These are phyloP conservation scores for Paxillus rubicundulus DNA, from an alignment of 768 basidiomycete species.

Conservation along the genomic window DNA sequence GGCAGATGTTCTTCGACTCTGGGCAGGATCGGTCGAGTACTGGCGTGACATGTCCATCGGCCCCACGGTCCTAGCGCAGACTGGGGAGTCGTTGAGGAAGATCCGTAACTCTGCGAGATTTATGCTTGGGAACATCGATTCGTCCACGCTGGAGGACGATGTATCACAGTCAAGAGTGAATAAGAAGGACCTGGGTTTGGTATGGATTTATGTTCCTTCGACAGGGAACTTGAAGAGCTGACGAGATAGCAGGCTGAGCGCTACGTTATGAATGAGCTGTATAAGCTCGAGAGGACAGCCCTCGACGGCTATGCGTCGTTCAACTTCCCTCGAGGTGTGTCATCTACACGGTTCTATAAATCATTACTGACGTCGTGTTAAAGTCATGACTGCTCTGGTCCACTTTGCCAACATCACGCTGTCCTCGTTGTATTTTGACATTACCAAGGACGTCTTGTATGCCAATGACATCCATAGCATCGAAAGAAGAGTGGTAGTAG, in stretches of 20 bases:
- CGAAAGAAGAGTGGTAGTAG: slow-evolving; percentile 63
- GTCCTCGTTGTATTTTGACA: slow-evolving; percentile 90
- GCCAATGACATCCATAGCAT: slow-evolving; percentile 52
- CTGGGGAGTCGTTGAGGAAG: slow-evolving; percentile 74
- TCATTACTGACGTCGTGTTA: slow-evolving; percentile 4
- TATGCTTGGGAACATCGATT: slow-evolving; percentile 73
- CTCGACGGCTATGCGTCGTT: slow-evolving; percentile 67
- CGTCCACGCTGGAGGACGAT: slow-evolving; percentile 11
- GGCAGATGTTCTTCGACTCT: slow-evolving; percentile 81
- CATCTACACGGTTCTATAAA: too few species aligned
- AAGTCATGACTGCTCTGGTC: slow-evolving; percentile 70
- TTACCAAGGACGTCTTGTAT: slow-evolving; percentile 88
- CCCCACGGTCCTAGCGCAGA: slow-evolving; percentile 68
- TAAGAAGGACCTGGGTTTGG: slow-evolving; percentile 57
- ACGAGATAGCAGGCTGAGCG: slow-evolving; percentile 61
- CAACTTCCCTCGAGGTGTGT: slow-evolving; percentile 79
- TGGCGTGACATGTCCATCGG: slow-evolving; percentile 88
- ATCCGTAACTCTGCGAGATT: slow-evolving; percentile 86
- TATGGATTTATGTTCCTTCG: slow-evolving; percentile 33
- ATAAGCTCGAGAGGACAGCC: slow-evolving; percentile 64
- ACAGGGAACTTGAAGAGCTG: background rate
- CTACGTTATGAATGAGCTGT: slow-evolving; percentile 84
- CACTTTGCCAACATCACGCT: slow-evolving; percentile 82
- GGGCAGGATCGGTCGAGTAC: slow-evolving; percentile 91
- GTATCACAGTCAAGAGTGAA: slow-evolving; percentile 6